These are phyloP conservation scores for Platanthera zijinensis DNA, from an alignment of 106 monocot species.

Conservation along the genomic window DNA sequence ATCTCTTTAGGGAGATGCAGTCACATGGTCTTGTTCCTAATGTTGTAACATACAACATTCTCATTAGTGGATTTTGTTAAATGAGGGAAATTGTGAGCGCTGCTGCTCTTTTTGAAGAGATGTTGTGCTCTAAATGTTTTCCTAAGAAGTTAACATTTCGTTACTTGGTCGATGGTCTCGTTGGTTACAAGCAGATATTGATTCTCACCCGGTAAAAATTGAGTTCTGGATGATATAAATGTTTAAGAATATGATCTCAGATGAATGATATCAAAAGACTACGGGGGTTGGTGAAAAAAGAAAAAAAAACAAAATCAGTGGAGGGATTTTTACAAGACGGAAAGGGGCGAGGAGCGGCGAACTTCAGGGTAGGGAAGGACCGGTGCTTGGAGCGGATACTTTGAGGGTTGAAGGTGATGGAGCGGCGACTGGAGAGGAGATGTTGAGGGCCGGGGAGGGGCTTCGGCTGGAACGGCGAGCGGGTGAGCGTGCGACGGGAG, in stretches of 20 bases:
- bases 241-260: constrained; percentile 45
- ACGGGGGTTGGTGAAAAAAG: constrained; percentile 4
- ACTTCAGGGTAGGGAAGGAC: no score
- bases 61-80: constrained; percentile 56
- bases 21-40: constrained; percentile 46
- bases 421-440: no score
- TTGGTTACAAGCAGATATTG: constrained; percentile 14
- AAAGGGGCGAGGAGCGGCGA: no score
- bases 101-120: constrained; percentile 47
- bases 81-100: constrained; percentile 26
- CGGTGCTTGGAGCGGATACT: no score
- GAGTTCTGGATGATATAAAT: constrained; percentile 30
- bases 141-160: constrained; percentile 75
- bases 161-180: constrained; percentile 65
- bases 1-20: constrained; percentile 41
- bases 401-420: no score
- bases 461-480: no score
- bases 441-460: no score
- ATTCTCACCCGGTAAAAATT: background rate
- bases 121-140: constrained; percentile 46
- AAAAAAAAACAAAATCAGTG: no score
- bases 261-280: constrained; percentile 50
- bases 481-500: no score
- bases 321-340: no score
- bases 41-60: constrained; percentile 74